phyloP scores from a whole-genome alignment of 2,329 filamentous ascomycete species.

The Claviceps sp. region DNA sequence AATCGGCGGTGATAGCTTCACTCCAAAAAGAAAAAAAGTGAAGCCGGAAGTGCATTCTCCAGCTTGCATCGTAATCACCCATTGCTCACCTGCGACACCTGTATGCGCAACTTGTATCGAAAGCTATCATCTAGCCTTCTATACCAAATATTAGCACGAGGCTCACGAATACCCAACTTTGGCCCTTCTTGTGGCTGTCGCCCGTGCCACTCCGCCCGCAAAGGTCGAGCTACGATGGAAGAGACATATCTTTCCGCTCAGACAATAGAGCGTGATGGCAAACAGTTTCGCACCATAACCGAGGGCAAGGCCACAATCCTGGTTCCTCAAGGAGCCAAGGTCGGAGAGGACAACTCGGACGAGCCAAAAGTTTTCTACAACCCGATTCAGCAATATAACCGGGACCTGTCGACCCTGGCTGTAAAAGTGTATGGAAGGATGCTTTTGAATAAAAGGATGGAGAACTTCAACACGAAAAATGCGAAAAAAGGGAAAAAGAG shows the following conservation, averaged over 20 bases:
- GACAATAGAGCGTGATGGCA: constrained; percentile 25
- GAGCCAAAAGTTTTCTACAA: constrained; percentile 91
- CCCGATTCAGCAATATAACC: constrained; percentile 97
- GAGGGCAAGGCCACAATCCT: constrained; percentile 46
- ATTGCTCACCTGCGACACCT: background rate
- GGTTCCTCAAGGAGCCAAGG: constrained; percentile 32
- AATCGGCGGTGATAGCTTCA: background rate
- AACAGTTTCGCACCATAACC: constrained; percentile 36
- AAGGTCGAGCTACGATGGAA: constrained; percentile 7
- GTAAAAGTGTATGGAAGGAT: constrained; percentile 82
- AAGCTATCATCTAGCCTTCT: background rate
- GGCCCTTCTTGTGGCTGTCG: constrained; percentile 2
- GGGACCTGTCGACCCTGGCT: constrained; percentile 82
- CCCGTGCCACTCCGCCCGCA: background rate
- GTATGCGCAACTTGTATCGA: background rate
- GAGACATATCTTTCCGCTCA: constrained; percentile 8
- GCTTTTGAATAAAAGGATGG: constrained; percentile 30
- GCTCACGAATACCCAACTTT: background rate
- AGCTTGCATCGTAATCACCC: background rate
- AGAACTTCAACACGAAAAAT: constrained; percentile 22
- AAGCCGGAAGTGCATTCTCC: background rate
- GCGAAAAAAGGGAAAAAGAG: constrained; percentile 32
- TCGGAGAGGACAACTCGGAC: constrained; percentile 40
- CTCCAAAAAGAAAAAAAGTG: too few relatives aligned
- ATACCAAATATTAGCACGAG: background rate